Evolutionary conservation across 331 rosid genomes (phyloP).

Genomic region (Prunus yedoensis): DNA sequence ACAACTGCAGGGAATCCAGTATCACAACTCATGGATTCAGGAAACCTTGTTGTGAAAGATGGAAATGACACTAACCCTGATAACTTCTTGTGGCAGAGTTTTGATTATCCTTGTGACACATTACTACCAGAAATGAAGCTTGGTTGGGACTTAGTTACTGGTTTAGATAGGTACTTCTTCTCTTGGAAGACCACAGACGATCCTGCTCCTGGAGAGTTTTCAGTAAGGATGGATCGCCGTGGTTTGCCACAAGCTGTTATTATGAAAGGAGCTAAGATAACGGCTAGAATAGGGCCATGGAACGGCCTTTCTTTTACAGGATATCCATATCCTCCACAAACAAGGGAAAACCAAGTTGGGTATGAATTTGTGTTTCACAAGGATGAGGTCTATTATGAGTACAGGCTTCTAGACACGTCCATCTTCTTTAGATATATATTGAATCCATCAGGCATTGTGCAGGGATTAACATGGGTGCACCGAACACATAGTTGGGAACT

Average conservation of each 20-base stretch:
- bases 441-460: not conserved
- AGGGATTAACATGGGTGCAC: not conserved
- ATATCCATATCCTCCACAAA: not conserved
- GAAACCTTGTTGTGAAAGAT: conserved; percentile 54
- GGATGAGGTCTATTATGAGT: not conserved
- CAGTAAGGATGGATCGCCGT: not conserved
- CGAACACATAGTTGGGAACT: conserved; percentile 28
- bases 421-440: not conserved
- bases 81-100: conserved; percentile 24
- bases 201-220: conserved; percentile 44
- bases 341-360: too few species aligned
- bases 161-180: not conserved
- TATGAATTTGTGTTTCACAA: not conserved
- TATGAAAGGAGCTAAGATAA: too few species aligned
- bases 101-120: conserved; percentile 30
- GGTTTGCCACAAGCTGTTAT: not conserved
- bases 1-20: conserved; percentile 24
- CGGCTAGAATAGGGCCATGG: too few species aligned
- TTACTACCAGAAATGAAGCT: conserved; percentile 18
- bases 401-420: not conserved
- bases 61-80: not conserved
- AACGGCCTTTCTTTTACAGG: too few species aligned
- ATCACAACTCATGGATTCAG: conserved; percentile 47
- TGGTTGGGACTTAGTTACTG: conserved; percentile 16
- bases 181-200: conserved; percentile 53